Evolutionary conservation across 139 green algal genomes (phyloP), one percentile per base, ranked within the genome.

Genomic region (Closterium sp.): DNA sequence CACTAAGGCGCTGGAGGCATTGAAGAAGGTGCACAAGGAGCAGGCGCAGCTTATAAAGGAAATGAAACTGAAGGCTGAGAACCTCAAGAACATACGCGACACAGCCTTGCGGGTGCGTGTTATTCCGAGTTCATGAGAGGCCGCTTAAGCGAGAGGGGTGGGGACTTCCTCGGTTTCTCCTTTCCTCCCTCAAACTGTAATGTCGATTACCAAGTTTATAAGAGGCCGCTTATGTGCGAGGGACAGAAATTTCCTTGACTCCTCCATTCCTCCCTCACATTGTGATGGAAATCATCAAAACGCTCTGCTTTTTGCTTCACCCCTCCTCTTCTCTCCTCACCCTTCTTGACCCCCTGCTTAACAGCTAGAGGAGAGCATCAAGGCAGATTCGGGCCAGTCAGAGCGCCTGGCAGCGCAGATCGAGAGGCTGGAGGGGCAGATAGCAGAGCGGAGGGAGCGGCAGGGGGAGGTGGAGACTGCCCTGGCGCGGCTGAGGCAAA

Each of bases 11-110:
- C 93, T 99, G 84, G 97, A 98, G 86, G 95, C 95, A 12, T 95
- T 99, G 30, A 95, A 95, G 34, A 99, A 99, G 96, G 92, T 99
- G 89, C 92, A 93, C 10, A 95, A 92, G 9, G 97, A 98, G 91
- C 97, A 99, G 94, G 88, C 90, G 12, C 84, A 87, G 87, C 89
- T 94, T 19, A 94, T 94, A 8, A 95, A 93, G 34, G 95, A 97
- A 92, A 91, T 94, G 81, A 95, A 94, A 87, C 94, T 98, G 31
- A 91, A 96, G 88, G 91, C 98, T 83, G 96, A 98, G 9, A 93
- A 95, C 19, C 91, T 98, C 3, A 95, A 95, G 69, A 96, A 94
- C 25, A 92, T 97, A 84, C 95, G 95, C 33, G 95, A 96, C 38
- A 33, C 90, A 33, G 91, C 93, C 33, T 89, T 33, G 32, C 89